These are phyloP conservation scores for Linanthus parryae DNA, from an alignment of 148 eudicot species.

Conservation along the genomic window DNA sequence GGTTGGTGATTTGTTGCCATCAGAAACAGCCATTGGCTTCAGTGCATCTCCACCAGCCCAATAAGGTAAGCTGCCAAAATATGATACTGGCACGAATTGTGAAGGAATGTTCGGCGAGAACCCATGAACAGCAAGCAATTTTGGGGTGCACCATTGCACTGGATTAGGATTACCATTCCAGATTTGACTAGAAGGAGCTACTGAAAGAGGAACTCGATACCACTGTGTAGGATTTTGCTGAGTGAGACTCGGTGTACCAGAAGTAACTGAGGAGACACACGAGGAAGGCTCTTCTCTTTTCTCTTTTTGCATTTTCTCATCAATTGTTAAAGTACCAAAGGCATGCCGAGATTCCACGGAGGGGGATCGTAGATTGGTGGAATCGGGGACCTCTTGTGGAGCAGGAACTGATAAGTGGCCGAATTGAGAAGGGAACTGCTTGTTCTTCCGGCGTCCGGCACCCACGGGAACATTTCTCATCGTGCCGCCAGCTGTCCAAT, in stretches of 20 bases:
- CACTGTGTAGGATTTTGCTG: conserved; percentile 10
- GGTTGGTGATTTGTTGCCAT: conserved; percentile 12
- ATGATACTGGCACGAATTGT: conserved; percentile 33
- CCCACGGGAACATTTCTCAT: conserved; percentile 43
- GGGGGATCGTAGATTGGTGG: conserved; percentile 15
- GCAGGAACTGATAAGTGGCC: conserved; percentile 19
- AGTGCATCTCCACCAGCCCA: conserved; percentile 28
- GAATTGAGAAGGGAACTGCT: conserved; percentile 31
- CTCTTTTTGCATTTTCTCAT: conserved; percentile 17
- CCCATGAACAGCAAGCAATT: conserved; percentile 14
- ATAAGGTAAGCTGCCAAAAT: conserved; percentile 27
- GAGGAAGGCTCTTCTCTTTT: conserved; percentile 12
- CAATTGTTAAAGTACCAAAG: conserved; percentile 14
- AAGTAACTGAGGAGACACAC: conserved; percentile 16
- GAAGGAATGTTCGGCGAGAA: conserved; percentile 20
- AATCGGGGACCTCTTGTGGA: conserved; percentile 11
- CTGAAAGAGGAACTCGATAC: conserved; percentile 17
- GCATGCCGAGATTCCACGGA: conserved; percentile 19
- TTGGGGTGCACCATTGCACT: conserved; percentile 1
- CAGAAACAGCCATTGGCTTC: conserved; percentile 10
- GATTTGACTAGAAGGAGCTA: conserved; percentile 4
- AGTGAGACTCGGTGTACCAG: neutral
- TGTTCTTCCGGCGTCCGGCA: conserved; percentile 42
- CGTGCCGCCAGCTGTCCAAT: conserved; percentile 23
- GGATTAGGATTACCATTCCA: conserved; percentile 2